Percentiles rank a stretch among this genome's conserved stretches.
These are phyloP conservation scores for Guadua angustifolia DNA, from an alignment of 176 grass and related monocot species.

Conservation along the genomic window DNA sequence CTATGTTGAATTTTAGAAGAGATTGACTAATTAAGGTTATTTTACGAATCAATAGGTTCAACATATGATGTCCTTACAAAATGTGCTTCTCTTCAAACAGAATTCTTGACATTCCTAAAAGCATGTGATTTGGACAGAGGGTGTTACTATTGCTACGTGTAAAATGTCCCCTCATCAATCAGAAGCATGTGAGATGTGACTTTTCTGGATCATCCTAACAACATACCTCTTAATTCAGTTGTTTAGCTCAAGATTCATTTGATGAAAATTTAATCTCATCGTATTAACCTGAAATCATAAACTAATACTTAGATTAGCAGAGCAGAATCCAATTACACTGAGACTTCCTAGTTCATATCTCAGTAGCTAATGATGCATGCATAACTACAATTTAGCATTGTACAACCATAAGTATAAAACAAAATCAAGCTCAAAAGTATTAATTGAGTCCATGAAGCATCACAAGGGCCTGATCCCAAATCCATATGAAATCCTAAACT, in stretches of 20 bases:
- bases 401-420: background rate
- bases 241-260: background rate
- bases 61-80: background rate
- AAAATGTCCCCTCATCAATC: background rate
- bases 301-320: background rate
- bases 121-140: background rate
- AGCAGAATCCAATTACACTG: background rate
- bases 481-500: background rate
- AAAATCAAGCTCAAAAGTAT: background rate
- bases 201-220: background rate
- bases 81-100: background rate
- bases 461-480: background rate
- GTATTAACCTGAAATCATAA: no score
- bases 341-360: background rate
- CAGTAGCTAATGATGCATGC: background rate
- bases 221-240: background rate
- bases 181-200: background rate
- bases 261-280: background rate
- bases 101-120: background rate
- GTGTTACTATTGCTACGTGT: background rate
- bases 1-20: no score
- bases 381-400: no score
- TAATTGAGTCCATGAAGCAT: background rate
- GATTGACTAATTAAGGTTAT: no score
- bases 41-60: constrained; percentile 22